phyloP scores from a whole-genome alignment of 2,329 filamentous ascomycete species.

The Colletotrichum shisoi region DNA sequence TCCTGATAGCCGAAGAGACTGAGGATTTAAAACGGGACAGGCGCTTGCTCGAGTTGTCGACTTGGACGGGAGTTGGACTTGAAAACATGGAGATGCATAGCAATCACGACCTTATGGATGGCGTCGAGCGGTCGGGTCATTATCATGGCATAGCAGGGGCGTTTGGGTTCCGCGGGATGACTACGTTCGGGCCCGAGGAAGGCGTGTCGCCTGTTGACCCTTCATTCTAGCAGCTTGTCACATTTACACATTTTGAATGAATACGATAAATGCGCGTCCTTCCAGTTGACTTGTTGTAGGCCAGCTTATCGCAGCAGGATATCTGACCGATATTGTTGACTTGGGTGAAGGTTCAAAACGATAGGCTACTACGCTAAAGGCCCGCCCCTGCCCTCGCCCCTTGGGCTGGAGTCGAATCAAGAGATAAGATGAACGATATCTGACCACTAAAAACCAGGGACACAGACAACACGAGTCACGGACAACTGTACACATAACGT shows the following conservation, averaged over 20 bases:
- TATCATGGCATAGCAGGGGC: constrained; percentile 35
- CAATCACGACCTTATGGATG: not conserved
- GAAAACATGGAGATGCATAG: constrained; percentile 5
- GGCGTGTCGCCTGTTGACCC: not conserved
- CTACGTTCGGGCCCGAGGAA: constrained; percentile 1
- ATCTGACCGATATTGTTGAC: not conserved
- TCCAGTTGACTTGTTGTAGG: not conserved
- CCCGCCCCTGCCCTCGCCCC: no score
- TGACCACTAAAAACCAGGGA: not conserved
- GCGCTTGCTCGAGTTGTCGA: constrained; percentile 18
- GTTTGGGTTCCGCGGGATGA: constrained; percentile 24
- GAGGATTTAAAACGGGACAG: constrained; percentile 13
- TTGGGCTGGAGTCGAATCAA: not conserved
- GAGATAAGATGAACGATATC: not conserved
- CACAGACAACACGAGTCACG: not conserved
- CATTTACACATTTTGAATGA: not conserved
- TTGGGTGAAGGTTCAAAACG: not conserved
- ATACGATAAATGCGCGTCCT: not conserved
- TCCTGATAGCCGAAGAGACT: constrained; percentile 7
- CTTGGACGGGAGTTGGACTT: constrained; percentile 8
- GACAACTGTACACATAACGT: not conserved
- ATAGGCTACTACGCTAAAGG: no score
- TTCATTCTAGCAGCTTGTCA: not conserved
- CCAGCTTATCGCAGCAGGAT: not conserved
- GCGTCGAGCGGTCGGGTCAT: constrained; percentile 14